Evolutionary conservation across 208 protist genomes (phyloP), one percentile per base, ranked within the genome.

Genomic region (Wallacemonas sp.): DNA sequence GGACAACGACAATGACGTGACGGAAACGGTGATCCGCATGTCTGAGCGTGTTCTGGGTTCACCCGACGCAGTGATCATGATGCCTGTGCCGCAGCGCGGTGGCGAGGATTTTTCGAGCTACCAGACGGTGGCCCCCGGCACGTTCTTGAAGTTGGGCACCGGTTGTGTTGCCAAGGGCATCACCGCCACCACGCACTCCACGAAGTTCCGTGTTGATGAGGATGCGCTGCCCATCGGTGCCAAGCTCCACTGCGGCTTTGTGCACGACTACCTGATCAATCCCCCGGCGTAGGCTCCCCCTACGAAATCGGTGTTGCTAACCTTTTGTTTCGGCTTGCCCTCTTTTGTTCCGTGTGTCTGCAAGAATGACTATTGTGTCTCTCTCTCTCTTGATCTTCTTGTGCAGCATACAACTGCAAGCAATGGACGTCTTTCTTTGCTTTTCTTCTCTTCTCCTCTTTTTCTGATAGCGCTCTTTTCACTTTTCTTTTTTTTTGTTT

Each of bases 51-150:
- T 87, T n/a, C 41, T 76, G 29, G 78, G 70, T 2, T 55, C 30
- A 9, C 58, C 27, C 21, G 68, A 78, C 19, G 74, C 72, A 56
- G 71, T 87, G n/a, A 38, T 83, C 24, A 49, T 58, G 9, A 34
- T 64, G 2, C 55, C 69, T 26, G 24, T 64, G 1, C 49, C 80
- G 6, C n/a, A 65, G 1, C 73, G 61, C 19, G 83, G 76, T 11
- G 80, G 68, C 32, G 83, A 89, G 60, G 76, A 89, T 68, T 86
- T 89, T 27, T 86, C 80, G 8, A 77, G 70, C 16, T 86, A 76
- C 43, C 70, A 77, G 68, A 34, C 44, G 27, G 46, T 60, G 26
- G 73, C 66, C 17, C 80, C 75, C 0, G 80, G 83, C 43, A 82
- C 68, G 64, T 85, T 76, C 52, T n/a, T 79, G 49, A 34, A 36